Evolutionary conservation across 164 flowering plant genomes (phyloP), one percentile per base, ranked within the genome.

Genomic region (Stephania japonica): DNA sequence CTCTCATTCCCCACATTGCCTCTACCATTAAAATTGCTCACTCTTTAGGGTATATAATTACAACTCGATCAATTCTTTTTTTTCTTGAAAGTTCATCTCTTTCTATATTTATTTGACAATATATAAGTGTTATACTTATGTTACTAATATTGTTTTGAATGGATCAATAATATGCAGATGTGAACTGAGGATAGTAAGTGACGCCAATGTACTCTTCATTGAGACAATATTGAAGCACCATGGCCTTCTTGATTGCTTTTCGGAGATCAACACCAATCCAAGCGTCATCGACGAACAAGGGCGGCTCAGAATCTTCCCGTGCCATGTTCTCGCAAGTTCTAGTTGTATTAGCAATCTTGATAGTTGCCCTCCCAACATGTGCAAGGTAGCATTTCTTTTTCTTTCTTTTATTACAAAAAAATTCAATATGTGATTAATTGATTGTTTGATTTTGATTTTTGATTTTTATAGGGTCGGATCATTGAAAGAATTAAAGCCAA

Each of bases 111-210:
- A 19, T 27, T 65, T 5, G 1, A 3, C 32, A 65, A 25, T 32
- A 11, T 21, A 64, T 24, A 0, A 21, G 11, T 24, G 24, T 65
- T 32, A 32, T 4, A 13, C 12, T 26, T 65, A 62, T 62, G 65
- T 5, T 62, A 62, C 24, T 62, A 16, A 62, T 62, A 9, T 4
- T 19, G 65, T 61, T 61, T 61, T 14, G 1, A 5, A 12, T 65
- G 4, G 16, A 5, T 65, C 14, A 12, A 24, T 12, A 67, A 24
- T 1, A 12, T 9, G n/a, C 82, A 93, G 97, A 75, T 93, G 94
- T 81, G 94, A 93, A 47, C 79, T 91, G 79, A 88, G 82, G 81
- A 85, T 91, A n/a, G 75, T 87, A 21, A 93, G 98, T 59, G 97
- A 93, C 79, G 92, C 97, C 19, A 91, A 91, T 71, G 71, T 73